Base-by-base conservation (phyloP, 495 filamentous ascomycete genomes). In the Penicillium paxilli region DNA sequence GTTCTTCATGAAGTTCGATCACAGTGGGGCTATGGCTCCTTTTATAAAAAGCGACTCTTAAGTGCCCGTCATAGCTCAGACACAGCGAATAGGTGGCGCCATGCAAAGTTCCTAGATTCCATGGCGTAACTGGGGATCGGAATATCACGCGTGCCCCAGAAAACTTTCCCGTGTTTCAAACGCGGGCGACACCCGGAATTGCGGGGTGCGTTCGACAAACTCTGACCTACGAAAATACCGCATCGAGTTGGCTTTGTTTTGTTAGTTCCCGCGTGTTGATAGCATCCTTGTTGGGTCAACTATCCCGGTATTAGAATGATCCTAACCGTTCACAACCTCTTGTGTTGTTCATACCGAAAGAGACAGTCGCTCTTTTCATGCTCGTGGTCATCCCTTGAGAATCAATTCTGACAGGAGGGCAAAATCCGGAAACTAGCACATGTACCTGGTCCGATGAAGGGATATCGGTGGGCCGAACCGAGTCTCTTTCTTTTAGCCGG, bases 71-170 rank as follows among this genome's bases (percentile, higher is more conserved):
- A 42, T 21, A 14, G 8, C n/a, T 38, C 14, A 30, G 28, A 16
- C 35, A 23, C 17, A 38, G 33, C 26, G 42, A 52, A 45, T 52
- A 38, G 40, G 56, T 52, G 53, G 58, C 53, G 58, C 52, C 49
- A 60, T 57, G 6, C 32, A 51, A 57, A 21, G 40, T 57, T 52
- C 33, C 32, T 12, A 8, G 44, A 52, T 32, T n/a, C 55, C 50
- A 49, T 51, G 45, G 45, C 46, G 51, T 33, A 47, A 46, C 1
- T 38, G 21, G 26, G 35, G 47, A 20, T 33, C 42, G 54, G 33
- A 49, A 42, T 57, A 53, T 47, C 20, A 37, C 20, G 37, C 47
- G 44, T 61, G 42, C 51, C 58, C 58, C 58, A 50, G 58, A 48
- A 24, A 30, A 24, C 20, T 12, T 21, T 48, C 22, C 42, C 46